Percentiles rank a stretch among this genome's conserved stretches.
Conservation (phyloP, 306 rosid genomes). For the Crataegus laevigata region DNA sequence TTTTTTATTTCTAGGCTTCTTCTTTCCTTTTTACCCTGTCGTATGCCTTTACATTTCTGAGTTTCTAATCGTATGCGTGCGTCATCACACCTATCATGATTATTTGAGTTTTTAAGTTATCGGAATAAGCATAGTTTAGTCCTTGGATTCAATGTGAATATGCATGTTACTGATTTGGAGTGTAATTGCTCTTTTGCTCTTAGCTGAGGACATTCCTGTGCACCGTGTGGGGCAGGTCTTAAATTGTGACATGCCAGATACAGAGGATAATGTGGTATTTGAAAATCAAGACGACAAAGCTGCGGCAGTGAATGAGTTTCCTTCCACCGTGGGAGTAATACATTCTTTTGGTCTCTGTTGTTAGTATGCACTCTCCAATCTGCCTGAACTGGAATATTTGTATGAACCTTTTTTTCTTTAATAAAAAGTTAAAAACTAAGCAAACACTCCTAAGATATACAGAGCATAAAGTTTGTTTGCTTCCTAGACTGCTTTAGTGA, state of each 20-base stretch:
- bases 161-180: constrained; percentile 13
- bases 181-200: neutral
- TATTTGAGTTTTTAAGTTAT: neutral
- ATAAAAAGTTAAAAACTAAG: neutral
- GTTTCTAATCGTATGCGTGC: neutral
- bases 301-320: constrained; percentile 25
- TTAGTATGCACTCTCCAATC: neutral
- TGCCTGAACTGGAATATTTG: neutral
- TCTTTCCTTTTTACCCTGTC: neutral
- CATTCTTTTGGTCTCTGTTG: neutral
- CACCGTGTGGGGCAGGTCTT: constrained; percentile 25
- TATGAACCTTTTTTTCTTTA: neutral
- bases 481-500: neutral
- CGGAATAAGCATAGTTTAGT: neutral
- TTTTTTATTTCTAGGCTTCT: neutral
- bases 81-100: neutral
- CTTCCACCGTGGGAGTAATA: constrained; percentile 13
- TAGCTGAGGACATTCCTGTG: constrained; percentile 16
- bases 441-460: neutral
- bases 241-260: constrained; percentile 22
- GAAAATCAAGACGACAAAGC: constrained; percentile 31
- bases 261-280: constrained; percentile 15
- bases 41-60: neutral
- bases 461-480: neutral
- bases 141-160: neutral